Percentiles rank a stretch among this genome's conserved stretches.
These are phyloP conservation scores for Cystobasidium tubakii DNA, from an alignment of 768 basidiomycete genomes.

Conservation along the genomic window DNA sequence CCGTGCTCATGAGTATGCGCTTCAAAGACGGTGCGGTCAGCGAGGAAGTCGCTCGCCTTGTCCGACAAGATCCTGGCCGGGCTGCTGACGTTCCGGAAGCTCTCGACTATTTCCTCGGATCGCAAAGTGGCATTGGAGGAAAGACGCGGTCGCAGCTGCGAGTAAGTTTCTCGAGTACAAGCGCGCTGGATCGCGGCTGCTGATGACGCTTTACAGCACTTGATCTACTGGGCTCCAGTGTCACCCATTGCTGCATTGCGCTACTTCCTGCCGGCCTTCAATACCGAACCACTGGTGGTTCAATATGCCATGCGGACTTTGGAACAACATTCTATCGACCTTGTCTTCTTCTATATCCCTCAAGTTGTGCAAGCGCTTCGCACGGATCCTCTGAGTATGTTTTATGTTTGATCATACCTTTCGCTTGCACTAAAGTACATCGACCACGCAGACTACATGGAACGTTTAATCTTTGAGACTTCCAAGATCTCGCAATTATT, in stretches of 20 bases:
- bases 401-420: not conserved
- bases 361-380: conserved; percentile 96
- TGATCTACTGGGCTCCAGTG: conserved; percentile 76
- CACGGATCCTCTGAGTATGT: conserved; percentile 74
- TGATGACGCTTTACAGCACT: conserved; percentile 56
- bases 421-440: not conserved
- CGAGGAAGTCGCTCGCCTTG: conserved; percentile 67
- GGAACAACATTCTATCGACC: conserved; percentile 84
- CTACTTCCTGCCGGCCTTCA: conserved; percentile 69
- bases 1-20: conserved; percentile 76
- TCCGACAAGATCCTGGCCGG: conserved; percentile 65
- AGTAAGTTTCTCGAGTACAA: conserved; percentile 52
- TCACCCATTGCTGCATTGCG: conserved; percentile 64
- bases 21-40: conserved; percentile 66
- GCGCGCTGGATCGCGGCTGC: not conserved
- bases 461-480: conserved; percentile 91
- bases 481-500: conserved; percentile 94
- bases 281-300: conserved; percentile 73
- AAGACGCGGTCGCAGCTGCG: conserved; percentile 64
- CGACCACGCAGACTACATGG: conserved; percentile 68
- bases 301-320: conserved; percentile 96
- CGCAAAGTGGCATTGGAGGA: conserved; percentile 55
- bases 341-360: conserved; percentile 98
- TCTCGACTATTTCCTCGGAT: conserved; percentile 69
- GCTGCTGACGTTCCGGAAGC: conserved; percentile 76